Conservation (phyloP, 2,329 filamentous ascomycete genomes). For the Elsinoe arachidis region DNA sequence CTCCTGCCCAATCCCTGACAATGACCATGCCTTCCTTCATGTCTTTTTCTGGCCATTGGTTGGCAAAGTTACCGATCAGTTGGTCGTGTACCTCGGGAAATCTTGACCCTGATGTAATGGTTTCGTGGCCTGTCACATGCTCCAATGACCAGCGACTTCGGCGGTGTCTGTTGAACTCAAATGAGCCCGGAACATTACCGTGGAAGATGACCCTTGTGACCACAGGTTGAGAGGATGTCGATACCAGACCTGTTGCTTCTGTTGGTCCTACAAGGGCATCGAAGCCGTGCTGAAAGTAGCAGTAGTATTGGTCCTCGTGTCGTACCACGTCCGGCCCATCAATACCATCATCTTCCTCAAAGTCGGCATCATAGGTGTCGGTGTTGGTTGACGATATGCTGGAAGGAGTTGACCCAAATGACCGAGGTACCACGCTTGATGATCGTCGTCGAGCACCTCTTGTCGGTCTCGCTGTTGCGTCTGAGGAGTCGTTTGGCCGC, state of each 20-base stretch:
- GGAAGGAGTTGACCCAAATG: constrained; percentile 26
- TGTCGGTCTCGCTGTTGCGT: background rate
- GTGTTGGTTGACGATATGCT: constrained; percentile 34
- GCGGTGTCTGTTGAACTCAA: constrained; percentile 91
- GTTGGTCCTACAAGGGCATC: constrained; percentile 77
- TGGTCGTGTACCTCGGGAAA: constrained; percentile 64
- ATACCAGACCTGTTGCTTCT: constrained; percentile 16
- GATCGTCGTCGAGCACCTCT: constrained; percentile 15
- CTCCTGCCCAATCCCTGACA: constrained; percentile 29
- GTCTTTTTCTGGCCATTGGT: constrained; percentile 46
- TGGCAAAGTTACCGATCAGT: constrained; percentile 62
- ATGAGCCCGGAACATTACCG: constrained; percentile 89
- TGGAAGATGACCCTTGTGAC: constrained; percentile 90
- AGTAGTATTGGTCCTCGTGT: constrained; percentile 71
- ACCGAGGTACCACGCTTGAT: constrained; percentile 13
- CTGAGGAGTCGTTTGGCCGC: constrained; percentile 15
- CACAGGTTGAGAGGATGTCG: constrained; percentile 50
- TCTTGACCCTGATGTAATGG: constrained; percentile 64
- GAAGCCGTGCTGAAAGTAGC: constrained; percentile 94
- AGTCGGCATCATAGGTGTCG: constrained; percentile 37
- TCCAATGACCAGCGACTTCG: constrained; percentile 78
- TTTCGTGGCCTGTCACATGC: constrained; percentile 28
- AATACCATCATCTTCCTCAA: constrained; percentile 34
- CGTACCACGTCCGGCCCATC: constrained; percentile 50
- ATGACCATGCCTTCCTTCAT: constrained; percentile 32